These are phyloP conservation scores for Pseudogymnoascus sp. DNA, from an alignment of 2,329 filamentous ascomycete species.

Conservation along the genomic window DNA sequence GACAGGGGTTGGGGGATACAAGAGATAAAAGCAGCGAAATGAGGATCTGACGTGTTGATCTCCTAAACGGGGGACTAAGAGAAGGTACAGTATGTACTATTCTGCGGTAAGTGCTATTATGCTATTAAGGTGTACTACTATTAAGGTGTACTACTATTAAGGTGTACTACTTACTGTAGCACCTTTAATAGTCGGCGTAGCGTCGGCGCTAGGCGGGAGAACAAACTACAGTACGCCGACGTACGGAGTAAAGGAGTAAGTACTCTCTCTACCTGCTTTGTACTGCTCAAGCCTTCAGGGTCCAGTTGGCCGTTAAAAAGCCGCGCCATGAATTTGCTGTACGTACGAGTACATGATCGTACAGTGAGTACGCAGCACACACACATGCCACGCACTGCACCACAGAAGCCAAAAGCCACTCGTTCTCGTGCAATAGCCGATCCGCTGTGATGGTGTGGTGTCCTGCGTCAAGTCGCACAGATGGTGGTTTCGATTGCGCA, in stretches of 20 bases:
- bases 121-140: neutral
- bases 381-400: neutral
- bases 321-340: neutral
- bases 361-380: neutral
- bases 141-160: neutral
- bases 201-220: neutral
- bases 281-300: no score
- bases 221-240: no score
- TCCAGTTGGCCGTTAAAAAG: neutral
- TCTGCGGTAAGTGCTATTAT: neutral
- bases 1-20: neutral
- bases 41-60: neutral
- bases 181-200: neutral
- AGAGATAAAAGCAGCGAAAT: constrained; percentile 1
- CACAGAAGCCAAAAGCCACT: neutral
- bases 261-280: no score
- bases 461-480: neutral
- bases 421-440: neutral
- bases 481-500: neutral
- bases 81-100: neutral
- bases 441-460: neutral
- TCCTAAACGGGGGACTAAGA: neutral
- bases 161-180: no score
- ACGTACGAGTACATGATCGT: no score
- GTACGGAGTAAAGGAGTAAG: no score